Evolutionary conservation across 1,284 basidiomycete genomes (phyloP).

Genomic region (Melampsora larici-populina): DNA sequence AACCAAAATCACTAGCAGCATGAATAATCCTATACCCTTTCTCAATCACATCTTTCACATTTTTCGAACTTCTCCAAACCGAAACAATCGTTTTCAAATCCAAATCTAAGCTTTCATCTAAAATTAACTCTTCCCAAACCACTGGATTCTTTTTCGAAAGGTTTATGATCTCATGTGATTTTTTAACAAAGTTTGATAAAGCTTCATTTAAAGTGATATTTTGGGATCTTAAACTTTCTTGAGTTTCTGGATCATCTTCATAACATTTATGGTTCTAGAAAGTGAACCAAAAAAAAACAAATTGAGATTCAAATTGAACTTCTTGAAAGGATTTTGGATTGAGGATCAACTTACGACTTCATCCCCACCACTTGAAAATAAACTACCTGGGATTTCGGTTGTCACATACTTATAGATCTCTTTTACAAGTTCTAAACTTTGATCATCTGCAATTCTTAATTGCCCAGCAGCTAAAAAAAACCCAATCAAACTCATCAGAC

Average conservation of each 20-base stretch:
- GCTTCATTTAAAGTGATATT: conserved; percentile 65
- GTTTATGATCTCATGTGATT: conserved; percentile 59
- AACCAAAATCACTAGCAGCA: conserved; percentile 52
- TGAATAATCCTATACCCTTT: conserved; percentile 66
- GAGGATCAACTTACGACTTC: conserved; percentile 63
- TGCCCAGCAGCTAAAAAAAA: conserved; percentile 70
- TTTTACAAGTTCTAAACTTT: conserved; percentile 58
- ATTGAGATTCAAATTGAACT: background rate
- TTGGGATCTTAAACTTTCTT: conserved; percentile 58
- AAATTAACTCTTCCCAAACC: conserved; percentile 74
- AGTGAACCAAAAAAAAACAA: background rate
- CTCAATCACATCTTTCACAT: conserved; percentile 63
- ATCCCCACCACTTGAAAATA: conserved; percentile 77
- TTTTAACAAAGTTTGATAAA: conserved; percentile 63
- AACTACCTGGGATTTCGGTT: conserved; percentile 60
- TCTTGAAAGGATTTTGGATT: background rate
- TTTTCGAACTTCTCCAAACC: conserved; percentile 66
- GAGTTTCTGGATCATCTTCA: conserved; percentile 61
- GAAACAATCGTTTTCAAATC: conserved; percentile 63
- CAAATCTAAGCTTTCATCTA: conserved; percentile 65
- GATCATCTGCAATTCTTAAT: conserved; percentile 64
- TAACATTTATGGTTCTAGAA: conserved; percentile 47
- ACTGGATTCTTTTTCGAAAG: conserved; percentile 62
- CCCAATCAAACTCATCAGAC: background rate
- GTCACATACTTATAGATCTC: conserved; percentile 58